Percentiles rank a stretch among this genome's conserved stretches.
These are phyloP conservation scores for Chlorella sp. DNA, from an alignment of 139 green algal species.

Conservation along the genomic window DNA sequence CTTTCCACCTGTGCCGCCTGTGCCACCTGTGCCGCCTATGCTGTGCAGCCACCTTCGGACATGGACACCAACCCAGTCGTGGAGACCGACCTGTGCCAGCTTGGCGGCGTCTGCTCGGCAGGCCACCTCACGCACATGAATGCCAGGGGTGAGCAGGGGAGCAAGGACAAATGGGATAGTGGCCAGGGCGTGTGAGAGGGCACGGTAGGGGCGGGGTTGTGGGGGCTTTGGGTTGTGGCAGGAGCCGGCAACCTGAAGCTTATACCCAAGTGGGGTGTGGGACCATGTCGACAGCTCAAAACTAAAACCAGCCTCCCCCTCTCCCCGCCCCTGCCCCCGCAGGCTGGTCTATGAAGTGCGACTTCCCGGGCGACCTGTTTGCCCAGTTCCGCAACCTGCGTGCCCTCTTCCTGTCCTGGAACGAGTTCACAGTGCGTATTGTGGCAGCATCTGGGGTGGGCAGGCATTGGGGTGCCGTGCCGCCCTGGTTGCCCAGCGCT, in stretches of 20 bases:
- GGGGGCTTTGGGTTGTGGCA: too few species aligned
- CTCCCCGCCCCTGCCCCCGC: neutral
- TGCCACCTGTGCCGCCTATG: too few species aligned
- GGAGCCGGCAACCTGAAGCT: too few species aligned
- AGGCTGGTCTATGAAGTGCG: slow-evolving; percentile 7
- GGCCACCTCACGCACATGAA: slow-evolving; percentile 9
- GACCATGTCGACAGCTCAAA: too few species aligned
- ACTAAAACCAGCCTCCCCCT: neutral
- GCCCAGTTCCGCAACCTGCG: neutral
- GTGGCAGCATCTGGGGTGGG: too few species aligned
- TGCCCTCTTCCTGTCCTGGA: neutral
- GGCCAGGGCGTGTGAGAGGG: neutral
- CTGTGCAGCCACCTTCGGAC: too few species aligned
- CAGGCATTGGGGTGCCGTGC: too few species aligned
- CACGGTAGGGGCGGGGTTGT: too few species aligned
- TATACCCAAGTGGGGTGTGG: too few species aligned
- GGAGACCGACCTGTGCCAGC: neutral
- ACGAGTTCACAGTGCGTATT: neutral
- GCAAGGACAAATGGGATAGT: neutral
- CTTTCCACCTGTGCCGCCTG: too few species aligned
- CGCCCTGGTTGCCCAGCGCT: too few species aligned
- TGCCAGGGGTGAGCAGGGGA: neutral
- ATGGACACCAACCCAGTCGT: neutral
- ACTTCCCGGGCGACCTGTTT: slow-evolving; percentile 2
- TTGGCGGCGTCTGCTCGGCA: neutral